Base-by-base conservation (phyloP, 2,329 filamentous ascomycete species). In the Xylariomycetidae sp. region DNA sequence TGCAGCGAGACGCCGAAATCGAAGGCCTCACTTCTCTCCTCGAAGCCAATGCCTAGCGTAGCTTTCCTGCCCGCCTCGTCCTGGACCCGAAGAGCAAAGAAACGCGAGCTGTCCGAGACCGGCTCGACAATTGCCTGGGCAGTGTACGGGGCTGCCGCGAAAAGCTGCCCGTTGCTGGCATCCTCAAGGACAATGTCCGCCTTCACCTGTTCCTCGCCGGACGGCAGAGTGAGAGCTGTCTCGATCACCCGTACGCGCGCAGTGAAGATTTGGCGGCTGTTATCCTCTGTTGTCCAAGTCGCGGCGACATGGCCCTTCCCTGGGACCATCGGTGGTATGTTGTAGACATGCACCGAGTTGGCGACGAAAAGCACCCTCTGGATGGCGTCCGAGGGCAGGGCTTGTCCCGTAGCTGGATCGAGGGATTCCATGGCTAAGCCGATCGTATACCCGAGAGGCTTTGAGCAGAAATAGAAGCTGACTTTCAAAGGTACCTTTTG, bases 11-110 rank as follows among this genome's bases (percentile, higher is more conserved):
- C 82, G 41, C 77, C 76, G 51, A 94, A 88, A 55, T 95, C 87
- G 48, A 94, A 90, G 2, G 88, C 85, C 49, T 90, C 85, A 51
- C 76, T 79, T 31, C 88, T 69, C 59, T 94, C 86, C 65, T 93
- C 86, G 54, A 93, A 94, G 8, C 87, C 88, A 45, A 94, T 76
- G 8, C 88, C 87, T 38, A 95, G 63, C 28, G 84, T 74, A 9
- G 88, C 87, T 57, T 87, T 89, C 47, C 81, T 72, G 2, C 84
- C 80, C 25, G 74, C 72, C 22, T 79, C 81, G 41, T 88, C 85
- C 38, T 85, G 77, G 2, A 94, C 86, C 10, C 83, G 72, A 22
- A 94, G 57, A 5, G 87, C 87, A 54, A 94, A 94, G 70, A 94
- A 94, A 20, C 87, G 76, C 40, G 76, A 80, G 53, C 79, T 85